Conservation (phyloP, 208 protist species). For the Trypanosoma avium region DNA sequence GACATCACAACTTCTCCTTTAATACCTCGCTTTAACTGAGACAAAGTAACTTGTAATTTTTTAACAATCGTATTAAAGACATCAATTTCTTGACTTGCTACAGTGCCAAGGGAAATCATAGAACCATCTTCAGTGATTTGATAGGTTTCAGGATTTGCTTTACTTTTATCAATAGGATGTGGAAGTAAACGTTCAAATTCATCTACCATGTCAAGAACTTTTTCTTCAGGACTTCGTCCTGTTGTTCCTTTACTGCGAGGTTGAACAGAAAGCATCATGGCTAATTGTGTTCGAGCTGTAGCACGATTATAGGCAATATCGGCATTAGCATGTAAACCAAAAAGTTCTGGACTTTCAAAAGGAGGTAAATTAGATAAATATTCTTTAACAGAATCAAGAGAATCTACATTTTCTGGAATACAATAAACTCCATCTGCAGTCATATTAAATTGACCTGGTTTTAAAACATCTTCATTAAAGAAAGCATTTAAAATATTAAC, state of each 20-base stretch:
- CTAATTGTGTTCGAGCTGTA: conserved; percentile 85
- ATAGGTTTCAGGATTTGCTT: conserved; percentile 83
- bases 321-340: conserved; percentile 96
- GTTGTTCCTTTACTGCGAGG: conserved; percentile 67
- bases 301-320: conserved; percentile 93
- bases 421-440: conserved; percentile 84
- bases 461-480: conserved; percentile 70
- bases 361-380: conserved; percentile 88
- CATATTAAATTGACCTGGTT: conserved; percentile 68
- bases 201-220: conserved; percentile 67
- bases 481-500: conserved; percentile 71
- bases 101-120: conserved; percentile 91
- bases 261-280: conserved; percentile 89
- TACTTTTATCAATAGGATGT: conserved; percentile 74
- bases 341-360: conserved; percentile 93
- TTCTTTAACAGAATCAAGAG: conserved; percentile 55
- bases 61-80: conserved; percentile 86
- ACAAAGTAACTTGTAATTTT: conserved; percentile 73
- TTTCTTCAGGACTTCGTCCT: conserved; percentile 71
- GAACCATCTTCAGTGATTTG: conserved; percentile 79
- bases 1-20: conserved; percentile 94
- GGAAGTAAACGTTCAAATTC: conserved; percentile 86
- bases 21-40: conserved; percentile 75
- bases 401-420: conserved; percentile 75
- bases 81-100: conserved; percentile 89